These are phyloP conservation scores for Annona cherimola DNA, from an alignment of 164 flowering plant genomes.

Conservation along the genomic window DNA sequence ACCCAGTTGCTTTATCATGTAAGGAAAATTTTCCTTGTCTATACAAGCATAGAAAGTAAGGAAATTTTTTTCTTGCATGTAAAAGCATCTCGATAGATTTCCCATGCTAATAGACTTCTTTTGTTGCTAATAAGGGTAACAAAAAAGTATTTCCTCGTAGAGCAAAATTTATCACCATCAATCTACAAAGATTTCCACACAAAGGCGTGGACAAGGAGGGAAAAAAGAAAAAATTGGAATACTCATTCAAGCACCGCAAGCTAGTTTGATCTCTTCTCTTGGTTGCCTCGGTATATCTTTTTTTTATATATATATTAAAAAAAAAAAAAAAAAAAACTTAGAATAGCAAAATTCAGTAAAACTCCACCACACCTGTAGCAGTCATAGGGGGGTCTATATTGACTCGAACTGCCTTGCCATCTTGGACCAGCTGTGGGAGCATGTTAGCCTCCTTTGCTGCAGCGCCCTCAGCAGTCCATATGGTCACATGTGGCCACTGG, in stretches of 20 bases:
- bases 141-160: too few species aligned
- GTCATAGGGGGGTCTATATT: conserved; percentile 52
- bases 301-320: background rate
- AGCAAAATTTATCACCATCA: too few species aligned
- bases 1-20: too few species aligned
- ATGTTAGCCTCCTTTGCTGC: conserved; percentile 72
- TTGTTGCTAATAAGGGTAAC: too few species aligned
- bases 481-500: conserved; percentile 89
- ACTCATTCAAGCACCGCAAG: background rate
- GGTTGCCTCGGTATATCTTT: background rate
- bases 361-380: conserved; percentile 25
- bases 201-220: background rate
- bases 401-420: conserved; percentile 73
- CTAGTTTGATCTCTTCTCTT: background rate
- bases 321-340: background rate
- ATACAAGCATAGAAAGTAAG: too few species aligned
- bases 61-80: too few species aligned
- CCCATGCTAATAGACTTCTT: too few species aligned
- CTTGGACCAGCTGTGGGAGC: conserved; percentile 49
- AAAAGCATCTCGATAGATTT: too few species aligned
- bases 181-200: too few species aligned
- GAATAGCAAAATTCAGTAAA: conserved; percentile 17
- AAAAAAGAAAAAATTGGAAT: too few species aligned
- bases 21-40: too few species aligned
- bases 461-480: conserved; percentile 80